Base-by-base conservation (phyloP, 2,329 filamentous ascomycete species). In the Diplodia intermedia region DNA sequence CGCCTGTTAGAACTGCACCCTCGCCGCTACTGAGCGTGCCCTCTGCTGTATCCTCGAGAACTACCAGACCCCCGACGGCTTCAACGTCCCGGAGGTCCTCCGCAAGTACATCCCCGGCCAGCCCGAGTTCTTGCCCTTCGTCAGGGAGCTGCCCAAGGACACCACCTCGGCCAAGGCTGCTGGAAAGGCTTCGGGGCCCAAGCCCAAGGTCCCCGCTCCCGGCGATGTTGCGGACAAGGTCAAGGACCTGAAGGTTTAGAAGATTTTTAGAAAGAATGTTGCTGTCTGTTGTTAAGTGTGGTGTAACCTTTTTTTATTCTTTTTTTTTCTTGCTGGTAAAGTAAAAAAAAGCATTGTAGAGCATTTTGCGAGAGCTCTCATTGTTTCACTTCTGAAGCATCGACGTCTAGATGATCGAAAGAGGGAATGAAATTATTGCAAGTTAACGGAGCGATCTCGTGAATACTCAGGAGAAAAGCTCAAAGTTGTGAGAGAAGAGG, bases 1-100 rank as follows among this genome's bases (percentile, higher is more conserved):
- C 29, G 15, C n/a, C 14, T 53, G 9, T 33, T 33, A 67, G 66
- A 97, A 97, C 82, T 91, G 91, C 70, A 97, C 76, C 66, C 73
- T 97, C 49, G 94, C 91, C 79, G 94, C 94, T 20, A 97, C 94
- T 1, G 94, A 97, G 77, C 88, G 94, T 77, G 93, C 94, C 0
- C 85, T 98, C 61, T 98, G 95, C 86, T 97, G 94, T 78, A 85
- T 99, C 53, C 86, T 99, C 49, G 95, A 99, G 82, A 99, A 98
- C 82, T 98, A 94, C 81, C 95, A 99, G 84, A 95, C 90, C 0
- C 89, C 93, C 75, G 91, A 94, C 72, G 90, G 86, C 79, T 73
- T 76, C 71, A 73, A 70, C 20, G 78, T 80, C 4, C 78, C 77
- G 3, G 71, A 78, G 68, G 77, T 79, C 18, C 71, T 79, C 65